Evolutionary conservation across 768 basidiomycete genomes (phyloP), one percentile per base, ranked within the genome.

Genomic region (Rhodotorula paludigena): DNA sequence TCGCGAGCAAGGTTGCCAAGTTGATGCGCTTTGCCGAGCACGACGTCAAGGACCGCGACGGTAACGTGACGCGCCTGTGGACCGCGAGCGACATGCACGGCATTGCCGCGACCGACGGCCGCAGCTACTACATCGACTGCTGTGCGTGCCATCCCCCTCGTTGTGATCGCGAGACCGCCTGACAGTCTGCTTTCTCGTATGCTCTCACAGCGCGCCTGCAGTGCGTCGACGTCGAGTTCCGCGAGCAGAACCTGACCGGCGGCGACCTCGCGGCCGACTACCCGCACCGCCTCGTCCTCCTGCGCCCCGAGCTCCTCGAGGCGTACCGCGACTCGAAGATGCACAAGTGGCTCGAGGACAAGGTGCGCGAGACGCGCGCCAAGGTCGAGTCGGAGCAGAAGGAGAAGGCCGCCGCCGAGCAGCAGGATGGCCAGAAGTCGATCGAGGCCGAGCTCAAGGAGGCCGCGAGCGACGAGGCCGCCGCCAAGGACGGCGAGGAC

Each of bases 161-260:
- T 47, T 42, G 41, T 11, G 11, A 11, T 41, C 11, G 41, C 41
- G 41, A 20, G 10, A 11, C 41, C 41, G 41, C 20, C 20, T 10
- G 41, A 10, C 10, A 41, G 41, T 41, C 11, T 41, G 20, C 44
- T 45, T 23, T 7, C 44, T 45, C 21, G 21, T 23, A 23, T 23
- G 23, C 23, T 35, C 51, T 6, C 52, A 4, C 33, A 73, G 79
- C 76, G 64, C 75, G 81, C 52, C 66, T 81, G 14, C 74, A 74
- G 57, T 80, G 80, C 35, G 78, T 79, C 53, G 81, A 82, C 73
- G 72, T 82, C 69, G 79, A 80, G 67, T 82, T 78, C 76, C 74
- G 79, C 32, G 79, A 82, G 73, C 76, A 80, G 70, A 77, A 82
- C 66, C 44, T 76, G 33, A 72, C 74, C 1, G 54, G 60, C 25